Percentiles rank a stretch among this genome's conserved stretches.
These are phyloP conservation scores for Alternaria sp. DNA, from an alignment of 2,329 filamentous ascomycete species.

Conservation along the genomic window DNA sequence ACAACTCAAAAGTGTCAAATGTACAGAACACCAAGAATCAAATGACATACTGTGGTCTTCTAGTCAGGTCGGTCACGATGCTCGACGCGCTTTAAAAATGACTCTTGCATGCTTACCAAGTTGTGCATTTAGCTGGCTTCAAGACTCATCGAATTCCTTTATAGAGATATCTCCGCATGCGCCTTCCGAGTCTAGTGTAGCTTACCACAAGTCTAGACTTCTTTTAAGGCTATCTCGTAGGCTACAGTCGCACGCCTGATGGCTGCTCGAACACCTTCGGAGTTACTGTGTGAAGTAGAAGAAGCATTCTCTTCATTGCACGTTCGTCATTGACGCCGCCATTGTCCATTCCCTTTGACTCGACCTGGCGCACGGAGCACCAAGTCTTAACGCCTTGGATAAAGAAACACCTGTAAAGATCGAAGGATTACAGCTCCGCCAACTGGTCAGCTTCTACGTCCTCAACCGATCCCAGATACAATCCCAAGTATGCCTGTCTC, in stretches of 20 bases:
- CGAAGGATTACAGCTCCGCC: not conserved
- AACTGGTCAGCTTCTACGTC: not conserved
- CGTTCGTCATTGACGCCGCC: too few species aligned
- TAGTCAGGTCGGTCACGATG: not conserved
- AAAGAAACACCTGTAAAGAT: not conserved
- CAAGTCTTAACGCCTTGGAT: not conserved
- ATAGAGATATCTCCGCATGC: not conserved
- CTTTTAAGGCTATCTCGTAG: accelerated
- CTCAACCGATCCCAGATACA: not conserved
- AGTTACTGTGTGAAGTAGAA: not conserved
- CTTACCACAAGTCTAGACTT: not conserved
- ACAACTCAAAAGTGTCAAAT: not conserved
- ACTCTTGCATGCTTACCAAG: not conserved
- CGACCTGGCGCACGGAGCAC: not conserved
- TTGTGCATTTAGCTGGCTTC: not conserved
- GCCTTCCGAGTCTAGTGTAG: not conserved
- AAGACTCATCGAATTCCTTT: too few species aligned
- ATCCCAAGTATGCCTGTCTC: conserved; percentile 19
- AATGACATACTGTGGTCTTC: not conserved
- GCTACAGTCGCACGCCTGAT: not conserved
- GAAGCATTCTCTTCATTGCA: not conserved
- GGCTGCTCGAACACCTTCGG: accelerated
- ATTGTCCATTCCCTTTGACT: not conserved
- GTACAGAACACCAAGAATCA: not conserved
- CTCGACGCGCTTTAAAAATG: not conserved